Conservation (phyloP, 2,329 filamentous ascomycete species). For the Ophiostoma sp. region DNA sequence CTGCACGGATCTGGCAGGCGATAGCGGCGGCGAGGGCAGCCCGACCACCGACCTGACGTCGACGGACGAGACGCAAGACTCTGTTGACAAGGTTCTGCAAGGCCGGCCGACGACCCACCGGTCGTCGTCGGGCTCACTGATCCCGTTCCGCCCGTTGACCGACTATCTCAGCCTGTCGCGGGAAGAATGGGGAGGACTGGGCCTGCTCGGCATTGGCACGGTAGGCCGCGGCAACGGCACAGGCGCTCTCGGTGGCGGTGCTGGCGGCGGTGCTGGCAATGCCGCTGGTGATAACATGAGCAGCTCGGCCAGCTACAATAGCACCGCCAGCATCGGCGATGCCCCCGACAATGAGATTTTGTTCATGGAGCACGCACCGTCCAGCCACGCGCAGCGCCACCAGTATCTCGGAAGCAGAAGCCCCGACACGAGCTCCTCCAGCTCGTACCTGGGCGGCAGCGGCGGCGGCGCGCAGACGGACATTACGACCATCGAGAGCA, state of each 20-base stretch:
- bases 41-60: slow-evolving; percentile 46
- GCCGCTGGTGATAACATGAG: slow-evolving; percentile 7
- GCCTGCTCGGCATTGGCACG: slow-evolving; percentile 18
- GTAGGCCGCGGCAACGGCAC: slow-evolving; percentile 27
- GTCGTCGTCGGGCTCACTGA: slow-evolving; percentile 48
- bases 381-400: too few relatives aligned
- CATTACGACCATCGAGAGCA: not conserved
- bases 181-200: slow-evolving; percentile 20
- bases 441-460: not conserved
- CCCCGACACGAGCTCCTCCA: not conserved
- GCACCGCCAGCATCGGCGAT: slow-evolving; percentile 7
- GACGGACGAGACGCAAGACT: slow-evolving; percentile 37
- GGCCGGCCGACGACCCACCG: slow-evolving; percentile 33
- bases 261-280: not conserved
- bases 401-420: not conserved
- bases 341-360: slow-evolving; percentile 27
- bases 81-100: slow-evolving; percentile 23
- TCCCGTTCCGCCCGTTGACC: slow-evolving; percentile 47
- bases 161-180: slow-evolving; percentile 31
- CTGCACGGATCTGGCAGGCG: slow-evolving; percentile 72
- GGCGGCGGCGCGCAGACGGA: not conserved
- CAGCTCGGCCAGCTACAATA: slow-evolving; percentile 16
- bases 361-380: slow-evolving; percentile 24
- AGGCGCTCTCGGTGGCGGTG: slow-evolving; percentile 19
- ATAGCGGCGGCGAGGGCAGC: slow-evolving; percentile 43